phyloP scores from a whole-genome alignment of 169 alveolate species.

The Neospora caninum region DNA sequence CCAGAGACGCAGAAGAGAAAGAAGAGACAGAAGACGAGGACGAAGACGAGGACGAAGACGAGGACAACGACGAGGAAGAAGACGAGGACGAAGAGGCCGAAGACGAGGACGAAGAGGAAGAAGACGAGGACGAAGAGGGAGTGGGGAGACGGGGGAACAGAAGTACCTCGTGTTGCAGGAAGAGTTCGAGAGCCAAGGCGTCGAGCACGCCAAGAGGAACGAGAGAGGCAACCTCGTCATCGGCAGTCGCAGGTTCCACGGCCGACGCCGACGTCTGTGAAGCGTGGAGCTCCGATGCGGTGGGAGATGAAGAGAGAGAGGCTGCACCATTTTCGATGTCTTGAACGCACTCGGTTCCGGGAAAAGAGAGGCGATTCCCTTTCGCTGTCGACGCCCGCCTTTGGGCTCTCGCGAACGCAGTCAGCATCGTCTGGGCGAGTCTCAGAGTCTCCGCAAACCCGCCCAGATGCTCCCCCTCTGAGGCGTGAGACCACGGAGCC shows the following conservation, averaged over 20 bases:
- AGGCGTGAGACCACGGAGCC: no score
- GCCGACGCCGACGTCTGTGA: neutral
- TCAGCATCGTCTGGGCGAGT: neutral
- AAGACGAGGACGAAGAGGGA: neutral
- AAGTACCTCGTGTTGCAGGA: conserved; percentile 10
- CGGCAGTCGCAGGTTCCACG: neutral
- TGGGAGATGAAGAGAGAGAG: no score
- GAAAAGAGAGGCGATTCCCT: no score
- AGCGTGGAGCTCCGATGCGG: no score
- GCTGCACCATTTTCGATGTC: no score
- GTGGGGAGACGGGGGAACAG: neutral
- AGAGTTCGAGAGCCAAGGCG: conserved; percentile 3
- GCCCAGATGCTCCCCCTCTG: neutral
- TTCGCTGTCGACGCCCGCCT: no score
- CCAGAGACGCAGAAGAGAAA: neutral
- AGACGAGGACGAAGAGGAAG: neutral
- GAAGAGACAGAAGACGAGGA: neutral
- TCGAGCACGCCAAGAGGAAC: neutral
- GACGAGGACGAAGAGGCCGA: neutral
- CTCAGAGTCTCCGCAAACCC: neutral
- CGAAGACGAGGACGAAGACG: neutral
- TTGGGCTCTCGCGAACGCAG: neutral
- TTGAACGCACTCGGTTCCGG: no score
- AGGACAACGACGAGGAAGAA: no score
- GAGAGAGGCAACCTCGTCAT: neutral